Evolutionary conservation across 1,139 yeast genomes (phyloP).

Genomic region (Geotrichum macrosporum): DNA sequence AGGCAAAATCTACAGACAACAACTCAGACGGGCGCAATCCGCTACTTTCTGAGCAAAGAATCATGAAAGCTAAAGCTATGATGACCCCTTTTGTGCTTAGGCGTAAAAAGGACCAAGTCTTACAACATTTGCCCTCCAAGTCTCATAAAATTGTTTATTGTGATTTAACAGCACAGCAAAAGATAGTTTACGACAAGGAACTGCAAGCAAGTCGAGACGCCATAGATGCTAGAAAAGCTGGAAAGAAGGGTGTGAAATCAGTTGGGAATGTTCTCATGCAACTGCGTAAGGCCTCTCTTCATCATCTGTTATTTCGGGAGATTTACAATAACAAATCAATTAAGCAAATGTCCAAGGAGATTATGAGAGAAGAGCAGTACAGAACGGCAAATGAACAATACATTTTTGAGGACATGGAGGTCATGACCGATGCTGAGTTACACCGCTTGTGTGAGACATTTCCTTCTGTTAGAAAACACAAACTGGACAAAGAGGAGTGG

Average conservation of each 20-base stretch:
- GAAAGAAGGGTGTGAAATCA: constrained; percentile 33
- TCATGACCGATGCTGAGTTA: constrained; percentile 91
- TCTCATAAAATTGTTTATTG: constrained; percentile 61
- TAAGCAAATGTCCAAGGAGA: constrained; percentile 64
- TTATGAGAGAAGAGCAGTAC: constrained; percentile 79
- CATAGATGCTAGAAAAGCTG: constrained; percentile 45
- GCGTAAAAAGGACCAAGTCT: constrained; percentile 86
- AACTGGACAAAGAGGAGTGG: constrained; percentile 53
- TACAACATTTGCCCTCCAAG: constrained; percentile 81
- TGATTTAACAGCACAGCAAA: constrained; percentile 56
- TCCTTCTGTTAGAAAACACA: constrained; percentile 58
- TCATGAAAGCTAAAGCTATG: constrained; percentile 90
- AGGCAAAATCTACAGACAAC: constrained; percentile 59
- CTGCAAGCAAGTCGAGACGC: constrained; percentile 49
- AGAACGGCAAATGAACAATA: constrained; percentile 65
- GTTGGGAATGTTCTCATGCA: constrained; percentile 85
- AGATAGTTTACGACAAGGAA: constrained; percentile 55
- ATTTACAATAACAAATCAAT: constrained; percentile 54
- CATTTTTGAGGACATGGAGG: constrained; percentile 89
- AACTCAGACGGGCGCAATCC: constrained; percentile 51
- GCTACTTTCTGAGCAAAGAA: constrained; percentile 82
- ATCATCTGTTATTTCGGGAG: constrained; percentile 85
- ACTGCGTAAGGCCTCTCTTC: constrained; percentile 90
- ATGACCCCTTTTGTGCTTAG: constrained; percentile 96
- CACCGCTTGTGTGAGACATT: constrained; percentile 69